These are phyloP conservation scores for Tolypocladium amazonense DNA, from an alignment of 2,329 filamentous ascomycete species.

Conservation along the genomic window DNA sequence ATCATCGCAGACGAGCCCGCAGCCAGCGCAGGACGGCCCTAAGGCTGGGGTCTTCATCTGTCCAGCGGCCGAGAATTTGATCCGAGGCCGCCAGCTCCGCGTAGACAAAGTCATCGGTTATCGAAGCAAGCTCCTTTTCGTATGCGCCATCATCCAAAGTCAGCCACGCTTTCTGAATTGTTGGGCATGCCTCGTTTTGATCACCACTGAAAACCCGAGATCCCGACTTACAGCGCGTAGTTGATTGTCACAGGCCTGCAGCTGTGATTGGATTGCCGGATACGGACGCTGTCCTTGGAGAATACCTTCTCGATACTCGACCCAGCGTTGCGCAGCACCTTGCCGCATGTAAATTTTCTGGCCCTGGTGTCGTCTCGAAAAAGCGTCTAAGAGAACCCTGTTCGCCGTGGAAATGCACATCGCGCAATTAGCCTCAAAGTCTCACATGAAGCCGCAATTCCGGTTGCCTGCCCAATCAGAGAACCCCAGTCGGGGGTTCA, in stretches of 20 bases:
- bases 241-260: conserved; percentile 45
- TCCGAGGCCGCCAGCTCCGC: conserved; percentile 42
- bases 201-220: neutral
- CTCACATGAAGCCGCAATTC: neutral
- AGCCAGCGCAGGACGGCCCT: conserved; percentile 49
- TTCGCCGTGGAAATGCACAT: neutral
- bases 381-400: conserved; percentile 50
- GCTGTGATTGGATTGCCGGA: conserved; percentile 33
- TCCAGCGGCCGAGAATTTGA: conserved; percentile 48
- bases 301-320: conserved; percentile 41
- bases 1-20: conserved; percentile 20
- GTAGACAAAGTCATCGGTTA: conserved; percentile 51
- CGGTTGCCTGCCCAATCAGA: neutral
- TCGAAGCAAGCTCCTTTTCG: conserved; percentile 42
- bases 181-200: neutral
- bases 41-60: conserved; percentile 49
- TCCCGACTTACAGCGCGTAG: conserved; percentile 40
- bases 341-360: conserved; percentile 56
- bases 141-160: neutral
- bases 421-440: neutral
- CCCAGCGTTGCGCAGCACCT: conserved; percentile 48
- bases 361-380: conserved; percentile 49
- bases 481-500: neutral
- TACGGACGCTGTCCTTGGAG: conserved; percentile 40
- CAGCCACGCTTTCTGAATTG: neutral